phyloP scores from a whole-genome alignment of 176 grass and related monocot species.

The Oryza nivara region DNA sequence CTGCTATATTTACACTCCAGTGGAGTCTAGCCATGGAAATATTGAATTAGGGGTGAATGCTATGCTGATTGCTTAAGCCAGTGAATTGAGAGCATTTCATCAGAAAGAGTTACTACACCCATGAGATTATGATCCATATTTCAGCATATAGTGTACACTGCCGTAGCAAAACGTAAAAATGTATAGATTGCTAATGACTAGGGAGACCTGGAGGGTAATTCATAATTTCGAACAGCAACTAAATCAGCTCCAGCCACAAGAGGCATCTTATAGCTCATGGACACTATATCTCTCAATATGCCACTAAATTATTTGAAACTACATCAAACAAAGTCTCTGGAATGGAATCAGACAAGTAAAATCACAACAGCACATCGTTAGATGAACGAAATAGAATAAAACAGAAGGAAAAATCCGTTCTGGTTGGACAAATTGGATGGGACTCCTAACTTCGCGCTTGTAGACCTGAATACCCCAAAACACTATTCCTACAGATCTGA shows the following conservation, averaged over 20 bases:
- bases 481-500: conserved; percentile 13
- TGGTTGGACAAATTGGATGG: not conserved
- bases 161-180: not conserved
- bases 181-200: not conserved
- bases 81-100: not conserved
- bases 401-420: not conserved
- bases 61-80: not conserved
- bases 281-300: not conserved
- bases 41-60: not conserved
- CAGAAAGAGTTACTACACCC: not conserved
- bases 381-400: not conserved
- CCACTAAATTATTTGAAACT: not conserved
- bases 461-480: too few species aligned
- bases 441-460: not conserved
- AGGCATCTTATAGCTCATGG: not conserved
- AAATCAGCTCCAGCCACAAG: not conserved
- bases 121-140: not conserved
- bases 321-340: not conserved
- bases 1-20: not conserved
- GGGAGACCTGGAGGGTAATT: too few species aligned
- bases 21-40: not conserved
- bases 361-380: not conserved
- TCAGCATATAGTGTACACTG: not conserved
- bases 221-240: not conserved
- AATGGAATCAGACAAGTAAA: not conserved